A percentile compares a stretch with the other conserved stretches of the same genome.
Conservation (phyloP, 192 early-diverging fungal species). For the Chytriomyces confervae region DNA sequence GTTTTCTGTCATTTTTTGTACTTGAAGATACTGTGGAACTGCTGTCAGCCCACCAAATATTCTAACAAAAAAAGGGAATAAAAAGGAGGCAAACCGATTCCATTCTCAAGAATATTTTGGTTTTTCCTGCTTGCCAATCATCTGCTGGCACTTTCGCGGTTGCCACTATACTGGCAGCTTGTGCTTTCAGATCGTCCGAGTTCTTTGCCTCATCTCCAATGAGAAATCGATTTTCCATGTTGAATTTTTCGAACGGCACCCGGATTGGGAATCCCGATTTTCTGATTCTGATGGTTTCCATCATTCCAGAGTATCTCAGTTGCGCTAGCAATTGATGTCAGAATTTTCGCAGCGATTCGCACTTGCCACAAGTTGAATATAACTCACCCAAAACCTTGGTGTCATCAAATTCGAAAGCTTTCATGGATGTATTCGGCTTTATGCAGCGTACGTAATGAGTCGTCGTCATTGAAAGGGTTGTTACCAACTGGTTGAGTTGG, state of each 20-base stretch:
- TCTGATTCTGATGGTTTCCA: constrained; percentile 65
- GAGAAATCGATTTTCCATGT: constrained; percentile 41
- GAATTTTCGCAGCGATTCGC: constrained; percentile 13
- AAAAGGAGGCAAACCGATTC: constrained; percentile 40
- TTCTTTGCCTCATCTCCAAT: not conserved
- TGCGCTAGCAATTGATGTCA: constrained; percentile 42
- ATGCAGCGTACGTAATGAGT: constrained; percentile 68
- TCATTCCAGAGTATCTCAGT: constrained; percentile 63
- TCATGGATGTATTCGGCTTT: constrained; percentile 60
- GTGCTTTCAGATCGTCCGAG: constrained; percentile 30
- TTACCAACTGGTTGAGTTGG: constrained; percentile 53
- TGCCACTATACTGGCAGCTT: constrained; percentile 36
- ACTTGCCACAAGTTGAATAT: not conserved
- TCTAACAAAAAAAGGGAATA: not conserved
- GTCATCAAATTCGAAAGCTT: constrained; percentile 56
- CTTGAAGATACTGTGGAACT: constrained; percentile 25
- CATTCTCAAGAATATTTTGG: constrained; percentile 57
- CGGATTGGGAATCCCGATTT: constrained; percentile 61
- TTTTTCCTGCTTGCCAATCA: constrained; percentile 56
- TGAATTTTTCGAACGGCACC: constrained; percentile 54
- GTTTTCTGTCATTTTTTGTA: constrained; percentile 42
- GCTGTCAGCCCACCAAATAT: not conserved
- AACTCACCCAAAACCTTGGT: constrained; percentile 53
- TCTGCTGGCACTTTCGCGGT: constrained; percentile 30
- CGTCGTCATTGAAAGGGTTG: constrained; percentile 54